Evolutionary conservation across 495 filamentous ascomycete genomes (phyloP), one percentile per base, ranked within the genome.

Genomic region (Lasiosphaeria ovina): DNA sequence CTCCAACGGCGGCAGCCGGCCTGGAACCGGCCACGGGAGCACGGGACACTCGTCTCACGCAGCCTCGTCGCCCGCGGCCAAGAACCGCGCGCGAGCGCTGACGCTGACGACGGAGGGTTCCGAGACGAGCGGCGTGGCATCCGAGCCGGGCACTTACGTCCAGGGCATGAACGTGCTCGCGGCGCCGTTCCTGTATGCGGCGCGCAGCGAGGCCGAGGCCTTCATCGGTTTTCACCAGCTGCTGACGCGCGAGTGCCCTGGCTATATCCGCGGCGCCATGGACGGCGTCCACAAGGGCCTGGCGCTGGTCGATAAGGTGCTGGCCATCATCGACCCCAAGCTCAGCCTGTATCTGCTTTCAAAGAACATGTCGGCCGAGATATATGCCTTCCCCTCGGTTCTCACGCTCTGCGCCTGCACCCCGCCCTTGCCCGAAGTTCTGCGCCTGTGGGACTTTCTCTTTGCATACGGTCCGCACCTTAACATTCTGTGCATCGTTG

Each of bases 121-220:
- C 31, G 82, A 86, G 54, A 54, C 68, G 6, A 74, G 75, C 58
- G 57, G 62, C 33, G 75, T 79, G 2, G 77, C 76, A 14, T 35
- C 57, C 10, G 87, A 89, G 60, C 82, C 87, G 12, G 89, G 89
- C 11, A 91, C 90, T 55, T 99, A 99, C 71, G 95, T 98, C 5
- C 94, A 99, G 71, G 94, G 94, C 59, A 98, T 98, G 94, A 98
- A 98, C 69, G 93, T 98, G n/a, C 84, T 98, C n/a, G 93, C 91
- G 40, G 94, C 94, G 8, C 95, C 94, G 0, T 97, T 99, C 66
- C 81, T 98, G 47, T 99, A 99, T 73, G 92, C 93, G 3, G 92
- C 94, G 16, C 87, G 90, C 61, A 96, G 90, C 66, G 94, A 99
- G 73, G 89, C 92, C 0, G 92, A 99, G 71, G 94, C 95, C 10